These are phyloP conservation scores for Myriangium duriaei DNA, from an alignment of 2,329 filamentous ascomycete genomes.

Conservation along the genomic window DNA sequence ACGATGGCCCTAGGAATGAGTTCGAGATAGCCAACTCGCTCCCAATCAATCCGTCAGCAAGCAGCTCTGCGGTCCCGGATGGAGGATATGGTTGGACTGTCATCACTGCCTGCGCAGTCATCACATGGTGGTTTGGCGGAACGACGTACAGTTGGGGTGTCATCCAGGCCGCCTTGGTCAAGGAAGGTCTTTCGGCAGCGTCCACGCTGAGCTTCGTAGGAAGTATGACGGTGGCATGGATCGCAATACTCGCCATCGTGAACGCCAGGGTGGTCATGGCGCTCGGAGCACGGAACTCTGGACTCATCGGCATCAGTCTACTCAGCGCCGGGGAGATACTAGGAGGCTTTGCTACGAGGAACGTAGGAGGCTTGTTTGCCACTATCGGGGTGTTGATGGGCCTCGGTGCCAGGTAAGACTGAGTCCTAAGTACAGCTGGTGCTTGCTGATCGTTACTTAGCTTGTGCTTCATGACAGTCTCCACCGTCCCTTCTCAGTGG, in stretches of 20 bases:
- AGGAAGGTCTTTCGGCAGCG: conserved; percentile 35
- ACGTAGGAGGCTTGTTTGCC: conserved; percentile 36
- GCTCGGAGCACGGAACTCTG: conserved; percentile 37
- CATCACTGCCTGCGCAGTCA: conserved; percentile 9
- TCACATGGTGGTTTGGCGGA: conserved; percentile 31
- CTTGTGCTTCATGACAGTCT: conserved; percentile 6
- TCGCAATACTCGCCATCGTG: conserved; percentile 40
- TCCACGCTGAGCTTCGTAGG: conserved; percentile 48
- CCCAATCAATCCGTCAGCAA: too few species aligned
- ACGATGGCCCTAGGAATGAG: too few species aligned
- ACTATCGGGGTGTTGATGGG: conserved; percentile 37
- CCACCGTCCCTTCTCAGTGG: conserved; percentile 9
- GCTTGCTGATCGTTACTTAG: background rate
- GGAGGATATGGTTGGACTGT: conserved; percentile 6
- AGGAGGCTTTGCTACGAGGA: conserved; percentile 34
- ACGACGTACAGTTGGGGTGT: conserved; percentile 49
- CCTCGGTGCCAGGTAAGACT: conserved; percentile 23
- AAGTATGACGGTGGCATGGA: conserved; percentile 38
- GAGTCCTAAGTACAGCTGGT: background rate
- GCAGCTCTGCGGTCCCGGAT: conserved; percentile 2
- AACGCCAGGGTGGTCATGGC: conserved; percentile 40
- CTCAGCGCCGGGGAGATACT: conserved; percentile 39
- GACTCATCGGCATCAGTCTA: conserved; percentile 37
- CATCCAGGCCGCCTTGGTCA: conserved; percentile 44
- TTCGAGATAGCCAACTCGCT: too few species aligned